These are phyloP conservation scores for Cryphonectria naterciae DNA, from an alignment of 2,329 filamentous ascomycete species.

Conservation along the genomic window DNA sequence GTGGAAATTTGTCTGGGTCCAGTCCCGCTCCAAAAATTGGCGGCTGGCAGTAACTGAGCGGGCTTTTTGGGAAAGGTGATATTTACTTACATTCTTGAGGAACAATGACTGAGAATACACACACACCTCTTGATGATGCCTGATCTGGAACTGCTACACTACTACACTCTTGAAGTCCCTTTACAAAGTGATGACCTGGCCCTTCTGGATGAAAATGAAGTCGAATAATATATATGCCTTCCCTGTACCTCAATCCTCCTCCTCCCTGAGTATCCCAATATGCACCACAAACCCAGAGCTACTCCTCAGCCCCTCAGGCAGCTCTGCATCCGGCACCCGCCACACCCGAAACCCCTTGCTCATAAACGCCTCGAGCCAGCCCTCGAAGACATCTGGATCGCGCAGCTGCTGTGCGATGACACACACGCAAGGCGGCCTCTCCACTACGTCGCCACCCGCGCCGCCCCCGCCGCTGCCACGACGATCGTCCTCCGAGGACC, in stretches of 20 bases:
- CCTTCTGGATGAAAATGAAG: neutral
- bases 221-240: neutral
- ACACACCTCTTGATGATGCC: neutral
- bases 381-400: conserved; percentile 81
- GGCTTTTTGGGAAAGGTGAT: conserved; percentile 7
- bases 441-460: conserved; percentile 14
- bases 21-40: neutral
- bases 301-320: conserved; percentile 63
- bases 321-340: conserved; percentile 68
- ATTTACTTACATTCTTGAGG: conserved; percentile 12
- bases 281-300: conserved; percentile 82
- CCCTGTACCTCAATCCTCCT: neutral
- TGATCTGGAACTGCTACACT: neutral
- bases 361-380: conserved; percentile 73
- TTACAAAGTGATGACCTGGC: neutral
- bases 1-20: neutral
- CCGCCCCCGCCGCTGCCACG: conserved; percentile 27
- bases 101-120: conserved; percentile 17
- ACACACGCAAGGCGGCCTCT: conserved; percentile 65
- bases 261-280: conserved; percentile 65
- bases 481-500: conserved; percentile 36
- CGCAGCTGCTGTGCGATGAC: conserved; percentile 89
- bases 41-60: conserved; percentile 5
- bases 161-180: neutral
- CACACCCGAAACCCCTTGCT: conserved; percentile 70